Base-by-base conservation (phyloP, 176 grass and related monocot species). In the Neostapfia colusana region DNA sequence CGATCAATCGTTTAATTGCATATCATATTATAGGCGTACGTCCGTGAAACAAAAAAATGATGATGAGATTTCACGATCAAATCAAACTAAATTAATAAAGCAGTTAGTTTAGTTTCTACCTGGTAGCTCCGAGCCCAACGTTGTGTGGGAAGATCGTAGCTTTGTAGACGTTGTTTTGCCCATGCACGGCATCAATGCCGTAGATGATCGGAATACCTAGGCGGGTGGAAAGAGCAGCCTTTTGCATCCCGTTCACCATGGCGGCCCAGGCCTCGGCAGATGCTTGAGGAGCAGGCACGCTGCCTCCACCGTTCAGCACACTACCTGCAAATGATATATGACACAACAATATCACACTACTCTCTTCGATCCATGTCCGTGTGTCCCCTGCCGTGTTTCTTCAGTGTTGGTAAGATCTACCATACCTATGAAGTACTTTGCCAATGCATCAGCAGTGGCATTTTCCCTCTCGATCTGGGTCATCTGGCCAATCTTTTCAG, bases 251-350 rank as follows among this genome's bases (percentile, higher is more conserved):
- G 3, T 31, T 31, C 31, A 31, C 31, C 31, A 31, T 31, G 31
- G 31, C 31, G 31, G 31, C 1, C 91, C 91, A 93, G 25, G 64
- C 46, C 48, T 75, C 38, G 21, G 62, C 73, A 84, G 88, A 87
- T 51, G 91, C 91, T 21, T 85, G 63, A 57, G 88, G 91, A 82
- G 77, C 35, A 85, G 91, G 91, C 20, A 59, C 79, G 11, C 88
- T 93, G 36, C 91, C 91, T 80, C 91, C 91, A 2, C 84, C 91
- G 58, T 88, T 93, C 64, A 93, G 72, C 12, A 93, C 91, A 45
- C 91, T 93, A 56, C 91, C 90, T 93, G 73, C 41, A 37, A 75
- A 23, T 67, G 26, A 49, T 28, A 82, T 17, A 23, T 67, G 26
- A 49, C 39, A 82, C 21, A 23, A 12, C 8, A 76, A 45, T 38